A percentile compares a stretch with the other conserved stretches of the same genome.
Conservation (phyloP, 106 monocot genomes). For the Platanthera guangdongensis region DNA sequence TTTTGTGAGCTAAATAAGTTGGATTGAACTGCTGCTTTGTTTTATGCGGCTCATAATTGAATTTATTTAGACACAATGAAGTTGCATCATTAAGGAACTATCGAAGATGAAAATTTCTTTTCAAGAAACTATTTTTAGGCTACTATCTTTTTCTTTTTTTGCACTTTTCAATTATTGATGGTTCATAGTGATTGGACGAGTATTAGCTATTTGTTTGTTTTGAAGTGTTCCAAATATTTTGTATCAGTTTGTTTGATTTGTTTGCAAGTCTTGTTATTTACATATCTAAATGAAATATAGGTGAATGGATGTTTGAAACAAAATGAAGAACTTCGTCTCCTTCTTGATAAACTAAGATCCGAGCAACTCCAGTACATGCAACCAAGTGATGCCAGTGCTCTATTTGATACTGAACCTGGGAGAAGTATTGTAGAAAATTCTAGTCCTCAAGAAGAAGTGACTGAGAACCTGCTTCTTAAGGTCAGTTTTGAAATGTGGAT, state of each 20-base stretch:
- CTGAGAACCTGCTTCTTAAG: conserved; percentile 51
- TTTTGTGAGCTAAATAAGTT: background rate
- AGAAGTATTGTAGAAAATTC: conserved; percentile 12
- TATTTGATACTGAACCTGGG: conserved; percentile 19
- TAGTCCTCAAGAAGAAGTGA: conserved; percentile 11
- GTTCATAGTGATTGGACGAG: background rate
- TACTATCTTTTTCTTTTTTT: background rate
- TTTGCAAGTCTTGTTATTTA: background rate
- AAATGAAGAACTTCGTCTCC: conserved; percentile 74
- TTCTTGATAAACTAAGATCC: conserved; percentile 65
- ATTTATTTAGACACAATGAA: background rate
- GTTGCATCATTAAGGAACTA: too few relatives aligned
- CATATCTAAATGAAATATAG: conserved; percentile 24
- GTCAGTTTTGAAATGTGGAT: conserved; percentile 21
- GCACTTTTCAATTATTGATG: background rate
- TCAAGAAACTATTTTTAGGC: too few relatives aligned
- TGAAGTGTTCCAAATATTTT: background rate
- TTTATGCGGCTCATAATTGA: background rate
- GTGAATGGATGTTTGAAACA: conserved; percentile 84
- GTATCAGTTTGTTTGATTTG: background rate
- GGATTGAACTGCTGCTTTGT: background rate
- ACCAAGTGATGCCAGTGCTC: conserved; percentile 17
- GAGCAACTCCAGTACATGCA: conserved; percentile 22
- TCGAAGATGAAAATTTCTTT: too few relatives aligned
- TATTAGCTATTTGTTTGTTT: background rate